A percentile compares a stretch with the other conserved stretches of the same genome.
These are phyloP conservation scores for Hypsizygus ulmarius DNA, from an alignment of 1,284 basidiomycete genomes.

Conservation along the genomic window DNA sequence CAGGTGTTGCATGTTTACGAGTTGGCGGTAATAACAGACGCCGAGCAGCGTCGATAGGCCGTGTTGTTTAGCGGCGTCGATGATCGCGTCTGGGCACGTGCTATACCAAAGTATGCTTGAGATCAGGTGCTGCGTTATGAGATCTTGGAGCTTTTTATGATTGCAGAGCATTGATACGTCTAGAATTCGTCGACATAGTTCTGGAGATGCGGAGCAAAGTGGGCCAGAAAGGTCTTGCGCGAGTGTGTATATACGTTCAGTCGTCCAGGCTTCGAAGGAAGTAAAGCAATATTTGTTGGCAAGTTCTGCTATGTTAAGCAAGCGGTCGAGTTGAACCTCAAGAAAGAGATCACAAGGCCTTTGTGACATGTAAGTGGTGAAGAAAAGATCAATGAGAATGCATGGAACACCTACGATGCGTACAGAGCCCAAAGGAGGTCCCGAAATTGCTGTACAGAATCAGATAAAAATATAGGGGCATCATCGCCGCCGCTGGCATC, in stretches of 20 bases:
- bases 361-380: conserved; percentile 4
- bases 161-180: conserved; percentile 32
- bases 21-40: conserved; percentile 38
- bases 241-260: conserved; percentile 33
- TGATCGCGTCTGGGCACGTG: conserved; percentile 29
- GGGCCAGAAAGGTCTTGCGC: conserved; percentile 28
- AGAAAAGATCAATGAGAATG: not conserved
- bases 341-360: conserved; percentile 31
- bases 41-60: conserved; percentile 34
- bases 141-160: conserved; percentile 31
- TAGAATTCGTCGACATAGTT: conserved; percentile 33
- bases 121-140: conserved; percentile 35
- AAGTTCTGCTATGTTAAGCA: conserved; percentile 41
- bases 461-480: conserved; percentile 33
- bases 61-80: conserved; percentile 32
- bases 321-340: conserved; percentile 29
- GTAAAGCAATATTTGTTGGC: conserved; percentile 43
- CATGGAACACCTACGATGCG: conserved; percentile 34
- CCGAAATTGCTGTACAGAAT: conserved; percentile 39
- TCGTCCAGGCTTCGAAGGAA: conserved; percentile 39
- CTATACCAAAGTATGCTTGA: conserved; percentile 39
- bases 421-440: conserved; percentile 45
- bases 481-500: conserved; percentile 26
- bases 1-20: conserved; percentile 32
- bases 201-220: conserved; percentile 28